Evolutionary conservation across 1,284 basidiomycete species (phyloP), one percentile per base, ranked within the genome.

Genomic region (Porodaedalea pini): DNA sequence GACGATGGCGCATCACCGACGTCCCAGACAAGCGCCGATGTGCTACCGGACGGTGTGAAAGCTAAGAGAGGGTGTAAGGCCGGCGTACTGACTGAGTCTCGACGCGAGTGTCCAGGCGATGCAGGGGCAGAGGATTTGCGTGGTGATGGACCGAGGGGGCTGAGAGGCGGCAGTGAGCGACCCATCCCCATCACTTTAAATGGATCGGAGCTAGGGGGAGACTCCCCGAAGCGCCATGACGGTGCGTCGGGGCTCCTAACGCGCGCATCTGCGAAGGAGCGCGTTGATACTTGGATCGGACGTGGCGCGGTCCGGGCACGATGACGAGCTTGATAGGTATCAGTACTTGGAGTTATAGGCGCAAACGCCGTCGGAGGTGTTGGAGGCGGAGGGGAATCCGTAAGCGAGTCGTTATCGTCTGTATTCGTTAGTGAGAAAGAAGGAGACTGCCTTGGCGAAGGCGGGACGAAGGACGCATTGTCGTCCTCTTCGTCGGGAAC

Each of bases 331-430:
- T 29, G 40, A 29, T 19, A 39, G n/a, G 13, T 17, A 21, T 32
- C 27, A 8, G 6, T 6, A 43, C 15, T 40, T 11, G 13, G 19
- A 15, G 21, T 1, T 15, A 40, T 41, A 11, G 31, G 15, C n/a
- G 27, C 45, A 50, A 41, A 40, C 10, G 27, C 21, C 19, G 58
- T 39, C 27, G 34, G 44, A 15, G 59, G 59, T 7, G 59, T 61
- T 13, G 39, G 25, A 25, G 56, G 51, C 31, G 56, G 39, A 29
- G 59, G 34, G 11, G 59, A 57, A 45, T 61, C 59, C 10, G 36
- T 32, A 23, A 61, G 27, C 15, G 59, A 61, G 39, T 57, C 52
- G 45, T 50, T 51, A 32, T 47, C 41, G 13, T 48, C 57, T 29
- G 31, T 31, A 36, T n/a, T 52, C 45, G 51, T 37, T 27, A 17